Base-by-base conservation (phyloP, 805 yeast genomes). In the Suhomyces pyralidae region DNA sequence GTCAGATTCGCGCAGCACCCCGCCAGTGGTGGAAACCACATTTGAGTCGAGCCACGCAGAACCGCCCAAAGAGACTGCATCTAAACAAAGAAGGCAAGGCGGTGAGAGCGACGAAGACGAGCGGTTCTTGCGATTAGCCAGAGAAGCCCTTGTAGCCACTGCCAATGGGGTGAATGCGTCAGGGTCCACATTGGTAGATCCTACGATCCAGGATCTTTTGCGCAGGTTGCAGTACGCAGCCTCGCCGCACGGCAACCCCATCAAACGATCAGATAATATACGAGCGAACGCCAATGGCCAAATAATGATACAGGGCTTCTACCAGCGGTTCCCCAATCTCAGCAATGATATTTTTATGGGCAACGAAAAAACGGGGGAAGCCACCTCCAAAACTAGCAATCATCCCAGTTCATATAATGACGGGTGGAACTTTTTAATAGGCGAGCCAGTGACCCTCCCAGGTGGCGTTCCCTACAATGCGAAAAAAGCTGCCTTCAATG, bases 141-240 rank as follows among this genome's bases (percentile, higher is more conserved):
- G 81, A 53, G 86, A 84, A 60, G 88, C 85, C 2, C 69, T 80
- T 15, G 82, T 79, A 10, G 82, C 83, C 24, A 78, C 82, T 0
- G 77, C 78, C 10, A 61, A 58, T 9, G 76, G 80, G 2, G 75
- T 76, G 55, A 67, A 70, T 52, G 66, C 69, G 17, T 38, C 54
- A 22, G 55, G 58, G 24, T 49, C 63, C 22, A 58, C 57, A 49
- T 68, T 78, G 22, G 79, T 84, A 6, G 89, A 84, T 62, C 88
- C 89, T 4, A 83, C 88, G 0, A 81, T 84, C 24, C 68, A 79
- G 55, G 86, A 81, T 60, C 70, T 84, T n/a, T 66, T 84, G 49
- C 74, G 77, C 58, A 65, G 89, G 50, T 70, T 83, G 43, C 87
- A 84, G 60, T 84, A 84, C 58, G 81, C 82, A 6, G 67, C 74